Evolutionary conservation across 2,329 filamentous ascomycete genomes (phyloP).

Genomic region (Hymenoscyphus fraxineus): DNA sequence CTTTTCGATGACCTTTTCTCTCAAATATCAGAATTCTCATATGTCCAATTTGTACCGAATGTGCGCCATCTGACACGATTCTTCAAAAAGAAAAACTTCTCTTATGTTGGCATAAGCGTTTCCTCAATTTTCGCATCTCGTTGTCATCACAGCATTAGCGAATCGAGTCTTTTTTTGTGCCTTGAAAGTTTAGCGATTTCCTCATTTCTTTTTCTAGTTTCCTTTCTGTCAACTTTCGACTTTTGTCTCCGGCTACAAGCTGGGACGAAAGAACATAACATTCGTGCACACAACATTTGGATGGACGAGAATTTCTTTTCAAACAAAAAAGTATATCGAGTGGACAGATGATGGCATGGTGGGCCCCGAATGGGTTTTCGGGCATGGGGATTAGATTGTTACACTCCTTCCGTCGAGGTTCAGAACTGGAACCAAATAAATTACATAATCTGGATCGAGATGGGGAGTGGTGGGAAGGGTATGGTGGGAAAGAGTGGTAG

Average conservation of each 20-base stretch:
- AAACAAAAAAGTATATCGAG: background rate
- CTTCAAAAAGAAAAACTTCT: constrained; percentile 19
- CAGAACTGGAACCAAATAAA: background rate
- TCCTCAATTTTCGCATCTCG: constrained; percentile 14
- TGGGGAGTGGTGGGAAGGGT: background rate
- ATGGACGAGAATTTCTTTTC: background rate
- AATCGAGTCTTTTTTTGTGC: constrained; percentile 22
- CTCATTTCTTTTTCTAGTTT: constrained; percentile 17
- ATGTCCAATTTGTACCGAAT: constrained; percentile 31
- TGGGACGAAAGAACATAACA: background rate
- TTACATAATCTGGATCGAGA: constrained; percentile 3
- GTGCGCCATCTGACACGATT: constrained; percentile 13
- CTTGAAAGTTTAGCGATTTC: constrained; percentile 26
- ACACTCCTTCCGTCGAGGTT: background rate
- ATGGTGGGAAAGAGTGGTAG: background rate
- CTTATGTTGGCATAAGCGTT: constrained; percentile 29
- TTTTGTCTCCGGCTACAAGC: background rate
- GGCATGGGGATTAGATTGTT: background rate
- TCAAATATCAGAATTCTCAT: constrained; percentile 18
- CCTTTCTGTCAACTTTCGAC: background rate
- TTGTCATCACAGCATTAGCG: constrained; percentile 28
- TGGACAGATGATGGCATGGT: background rate
- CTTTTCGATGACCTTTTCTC: constrained; percentile 3
- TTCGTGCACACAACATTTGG: constrained; percentile 1
- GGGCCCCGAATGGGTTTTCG: background rate